Conservation (phyloP, 2,329 filamentous ascomycete genomes). For the Fonsecaea monophora region DNA sequence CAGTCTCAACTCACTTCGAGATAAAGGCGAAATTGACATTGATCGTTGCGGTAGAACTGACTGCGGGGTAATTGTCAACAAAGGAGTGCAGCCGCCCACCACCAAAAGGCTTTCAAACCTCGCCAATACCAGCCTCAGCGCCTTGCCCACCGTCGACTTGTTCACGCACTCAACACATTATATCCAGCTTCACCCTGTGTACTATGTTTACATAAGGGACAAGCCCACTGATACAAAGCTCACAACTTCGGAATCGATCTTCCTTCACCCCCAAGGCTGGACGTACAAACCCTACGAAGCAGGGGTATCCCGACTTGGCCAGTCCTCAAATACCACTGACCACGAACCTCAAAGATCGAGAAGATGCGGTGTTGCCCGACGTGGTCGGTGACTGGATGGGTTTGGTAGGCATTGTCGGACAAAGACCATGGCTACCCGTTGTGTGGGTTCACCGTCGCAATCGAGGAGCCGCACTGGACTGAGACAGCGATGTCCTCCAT, state of each 20-base stretch:
- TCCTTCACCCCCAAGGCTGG: background rate
- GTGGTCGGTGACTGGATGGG: background rate
- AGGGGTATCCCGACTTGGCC: background rate
- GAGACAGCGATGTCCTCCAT: slow-evolving; percentile 7
- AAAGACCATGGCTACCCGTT: background rate
- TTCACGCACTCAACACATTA: background rate
- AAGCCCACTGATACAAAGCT: background rate
- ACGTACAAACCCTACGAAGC: background rate
- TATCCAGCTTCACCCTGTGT: background rate
- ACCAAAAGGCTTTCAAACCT: no score
- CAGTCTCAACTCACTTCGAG: background rate
- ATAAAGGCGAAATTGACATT: background rate
- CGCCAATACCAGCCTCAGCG: no score
- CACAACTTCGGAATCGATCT: background rate
- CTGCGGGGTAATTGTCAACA: slow-evolving; percentile 3
- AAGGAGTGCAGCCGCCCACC: background rate
- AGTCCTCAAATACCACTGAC: background rate
- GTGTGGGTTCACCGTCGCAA: slow-evolving; percentile 5
- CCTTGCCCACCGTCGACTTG: background rate
- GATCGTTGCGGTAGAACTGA: background rate
- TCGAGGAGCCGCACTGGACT: background rate
- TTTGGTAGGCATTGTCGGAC: background rate
- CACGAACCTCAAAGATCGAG: background rate
- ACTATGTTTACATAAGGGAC: background rate
- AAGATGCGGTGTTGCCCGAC: background rate